Percentiles rank a stretch among this genome's conserved stretches.
These are phyloP conservation scores for Cylindrodendrum hubeiense DNA, from an alignment of 2,329 filamentous ascomycete genomes.

Conservation along the genomic window DNA sequence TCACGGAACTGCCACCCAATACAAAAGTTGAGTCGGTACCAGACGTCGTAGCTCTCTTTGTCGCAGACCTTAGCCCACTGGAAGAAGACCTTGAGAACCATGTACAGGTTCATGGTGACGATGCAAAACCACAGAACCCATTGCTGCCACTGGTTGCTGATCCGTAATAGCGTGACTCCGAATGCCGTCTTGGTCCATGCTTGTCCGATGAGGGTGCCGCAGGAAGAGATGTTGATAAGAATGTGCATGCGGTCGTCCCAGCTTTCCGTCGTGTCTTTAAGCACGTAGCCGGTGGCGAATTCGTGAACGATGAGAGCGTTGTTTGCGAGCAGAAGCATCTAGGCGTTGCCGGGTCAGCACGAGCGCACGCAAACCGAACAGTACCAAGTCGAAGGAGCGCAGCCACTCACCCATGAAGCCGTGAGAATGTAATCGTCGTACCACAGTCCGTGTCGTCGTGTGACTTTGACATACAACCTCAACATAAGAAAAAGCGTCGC, in stretches of 20 bases:
- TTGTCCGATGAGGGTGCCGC: constrained; percentile 52
- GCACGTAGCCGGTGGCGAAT: constrained; percentile 62
- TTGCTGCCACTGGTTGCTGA: constrained; percentile 59
- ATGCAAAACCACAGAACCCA: constrained; percentile 63
- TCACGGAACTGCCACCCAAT: constrained; percentile 53
- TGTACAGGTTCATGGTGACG: constrained; percentile 60
- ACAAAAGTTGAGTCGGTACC: constrained; percentile 61
- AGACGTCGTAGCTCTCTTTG: constrained; percentile 57
- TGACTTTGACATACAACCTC: constrained; percentile 52
- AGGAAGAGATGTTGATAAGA: constrained; percentile 59
- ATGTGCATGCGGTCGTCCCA: constrained; percentile 67
- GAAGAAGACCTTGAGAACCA: constrained; percentile 60
- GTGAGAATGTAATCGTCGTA: constrained; percentile 55
- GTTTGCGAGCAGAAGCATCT: constrained; percentile 59
- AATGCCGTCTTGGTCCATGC: constrained; percentile 54
- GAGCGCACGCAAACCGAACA: no score
- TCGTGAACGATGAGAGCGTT: constrained; percentile 60
- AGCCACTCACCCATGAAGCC: constrained; percentile 50
- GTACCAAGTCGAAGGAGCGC: neutral
- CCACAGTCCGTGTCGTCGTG: constrained; percentile 52
- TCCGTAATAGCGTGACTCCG: constrained; percentile 51
- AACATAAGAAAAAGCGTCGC: constrained; percentile 47
- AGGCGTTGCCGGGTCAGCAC: neutral
- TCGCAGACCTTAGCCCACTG: constrained; percentile 63
- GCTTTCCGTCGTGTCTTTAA: constrained; percentile 49